Percentiles rank a stretch among this genome's conserved stretches.
Conservation (phyloP, 1,284 basidiomycete species). For the Apiotrichum montevideense region DNA sequence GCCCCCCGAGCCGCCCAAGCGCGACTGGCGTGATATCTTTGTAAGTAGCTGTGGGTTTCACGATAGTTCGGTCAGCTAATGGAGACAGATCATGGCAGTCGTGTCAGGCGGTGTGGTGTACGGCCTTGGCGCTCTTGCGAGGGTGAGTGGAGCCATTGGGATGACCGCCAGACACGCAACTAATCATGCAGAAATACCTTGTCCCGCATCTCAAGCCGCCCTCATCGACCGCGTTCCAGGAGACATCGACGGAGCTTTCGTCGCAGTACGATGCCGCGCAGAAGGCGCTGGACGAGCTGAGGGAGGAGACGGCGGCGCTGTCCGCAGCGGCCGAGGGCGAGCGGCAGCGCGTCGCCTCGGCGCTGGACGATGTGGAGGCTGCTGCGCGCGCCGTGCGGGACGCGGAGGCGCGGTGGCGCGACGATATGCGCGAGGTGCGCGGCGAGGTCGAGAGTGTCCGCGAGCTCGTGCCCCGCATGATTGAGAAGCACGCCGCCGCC, state of each 20-base stretch:
- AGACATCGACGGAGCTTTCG: constrained; percentile 73
- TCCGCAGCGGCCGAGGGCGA: constrained; percentile 80
- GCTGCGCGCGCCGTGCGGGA: constrained; percentile 42
- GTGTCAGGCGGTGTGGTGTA: constrained; percentile 85
- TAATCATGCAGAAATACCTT: constrained; percentile 68
- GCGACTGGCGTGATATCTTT: constrained; percentile 93
- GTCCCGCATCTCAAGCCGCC: constrained; percentile 88
- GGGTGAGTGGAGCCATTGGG: constrained; percentile 51
- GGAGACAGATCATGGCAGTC: constrained; percentile 77
- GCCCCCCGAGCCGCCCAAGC: constrained; percentile 48
- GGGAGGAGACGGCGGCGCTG: constrained; percentile 60
- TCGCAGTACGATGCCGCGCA: constrained; percentile 93
- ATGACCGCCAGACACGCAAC: background rate
- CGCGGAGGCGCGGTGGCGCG: constrained; percentile 66
- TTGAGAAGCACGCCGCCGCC: constrained; percentile 83
- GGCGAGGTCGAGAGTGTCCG: constrained; percentile 72
- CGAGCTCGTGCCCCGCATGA: constrained; percentile 91
- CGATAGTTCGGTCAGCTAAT: no score
- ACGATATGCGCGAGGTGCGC: constrained; percentile 86
- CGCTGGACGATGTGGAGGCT: constrained; percentile 71
- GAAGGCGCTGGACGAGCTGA: constrained; percentile 56
- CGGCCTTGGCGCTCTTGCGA: constrained; percentile 76
- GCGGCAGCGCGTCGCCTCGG: constrained; percentile 66
- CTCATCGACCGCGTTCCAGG: constrained; percentile 78
- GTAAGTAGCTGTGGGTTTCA: constrained; percentile 51